phyloP scores from a whole-genome alignment of 176 grass and related monocot genomes.

The Elaeis guineensis region DNA sequence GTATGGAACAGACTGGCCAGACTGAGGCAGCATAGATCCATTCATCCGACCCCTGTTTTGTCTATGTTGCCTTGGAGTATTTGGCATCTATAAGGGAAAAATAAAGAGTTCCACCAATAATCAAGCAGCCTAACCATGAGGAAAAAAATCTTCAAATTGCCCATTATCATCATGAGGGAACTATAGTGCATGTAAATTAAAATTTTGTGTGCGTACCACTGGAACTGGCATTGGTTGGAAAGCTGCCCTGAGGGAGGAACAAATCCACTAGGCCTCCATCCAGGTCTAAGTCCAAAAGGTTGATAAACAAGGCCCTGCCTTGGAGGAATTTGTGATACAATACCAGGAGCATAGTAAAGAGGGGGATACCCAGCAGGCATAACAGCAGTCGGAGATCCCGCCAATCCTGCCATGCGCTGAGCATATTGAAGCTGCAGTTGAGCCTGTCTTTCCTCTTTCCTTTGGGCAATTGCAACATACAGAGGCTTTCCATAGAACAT shows the following conservation, averaged over 20 bases:
- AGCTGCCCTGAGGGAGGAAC: constrained; percentile 28
- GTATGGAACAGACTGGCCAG: constrained; percentile 30
- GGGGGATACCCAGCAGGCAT: neutral
- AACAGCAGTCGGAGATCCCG: neutral
- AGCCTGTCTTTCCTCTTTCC: neutral
- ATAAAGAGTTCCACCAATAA: too few relatives aligned
- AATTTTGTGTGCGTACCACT: constrained; percentile 14
- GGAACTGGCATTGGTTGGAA: constrained; percentile 43
- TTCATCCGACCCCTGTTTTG: constrained; percentile 39
- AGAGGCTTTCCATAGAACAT: neutral
- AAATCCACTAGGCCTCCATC: constrained; percentile 49
- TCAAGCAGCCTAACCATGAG: too few relatives aligned
- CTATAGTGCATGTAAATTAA: too few relatives aligned
- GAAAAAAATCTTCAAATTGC: too few relatives aligned
- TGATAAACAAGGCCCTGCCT: constrained; percentile 55
- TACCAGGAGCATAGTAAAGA: constrained; percentile 35
- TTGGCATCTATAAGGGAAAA: constrained; percentile 26
- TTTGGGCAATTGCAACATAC: constrained; percentile 2
- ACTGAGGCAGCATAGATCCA: constrained; percentile 35
- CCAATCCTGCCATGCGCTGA: neutral
- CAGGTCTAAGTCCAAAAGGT: constrained; percentile 32
- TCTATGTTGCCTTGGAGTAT: constrained; percentile 45
- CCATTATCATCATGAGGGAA: too few relatives aligned
- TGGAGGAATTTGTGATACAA: constrained; percentile 40
- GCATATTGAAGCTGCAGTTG: neutral